A percentile compares a stretch with the other conserved stretches of the same genome.
Conservation (phyloP, 2,329 filamentous ascomycete genomes). For the Cercospora sp. region DNA sequence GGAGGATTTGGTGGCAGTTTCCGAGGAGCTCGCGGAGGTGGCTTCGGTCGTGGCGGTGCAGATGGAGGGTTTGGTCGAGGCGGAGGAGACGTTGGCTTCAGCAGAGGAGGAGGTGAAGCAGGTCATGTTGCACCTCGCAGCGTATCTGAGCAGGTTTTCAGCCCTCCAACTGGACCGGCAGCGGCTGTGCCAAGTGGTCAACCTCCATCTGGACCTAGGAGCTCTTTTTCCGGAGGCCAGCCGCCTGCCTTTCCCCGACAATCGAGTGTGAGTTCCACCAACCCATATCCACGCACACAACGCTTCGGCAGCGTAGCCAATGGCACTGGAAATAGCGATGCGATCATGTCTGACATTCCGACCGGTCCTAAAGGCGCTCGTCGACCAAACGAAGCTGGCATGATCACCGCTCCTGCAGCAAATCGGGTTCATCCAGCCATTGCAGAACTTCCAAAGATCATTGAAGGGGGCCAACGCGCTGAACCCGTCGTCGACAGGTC, state of each 20-base stretch:
- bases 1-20: slow-evolving; percentile 38
- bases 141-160: slow-evolving; percentile 18
- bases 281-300: slow-evolving; percentile 50
- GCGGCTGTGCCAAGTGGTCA: slow-evolving; percentile 17
- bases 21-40: slow-evolving; percentile 36
- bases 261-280: slow-evolving; percentile 46
- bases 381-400: slow-evolving; percentile 25
- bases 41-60: slow-evolving; percentile 16
- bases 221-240: slow-evolving; percentile 31
- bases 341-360: slow-evolving; percentile 30
- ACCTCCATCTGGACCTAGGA: slow-evolving; percentile 39
- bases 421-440: slow-evolving; percentile 39
- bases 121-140: slow-evolving; percentile 15
- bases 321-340: slow-evolving; percentile 26
- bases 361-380: slow-evolving; percentile 33
- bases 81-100: slow-evolving; percentile 8
- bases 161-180: slow-evolving; percentile 20
- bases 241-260: slow-evolving; percentile 40
- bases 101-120: slow-evolving; percentile 13
- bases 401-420: slow-evolving; percentile 14
- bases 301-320: slow-evolving; percentile 40
- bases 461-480: slow-evolving; percentile 47
- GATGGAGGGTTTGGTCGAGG: slow-evolving; percentile 17
- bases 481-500: slow-evolving; percentile 46
- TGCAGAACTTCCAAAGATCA: slow-evolving; percentile 46